Percentiles rank a stretch among this genome's conserved stretches.
phyloP scores from a whole-genome alignment of 23 red algal genomes.

The Gracilaria gracilis region DNA sequence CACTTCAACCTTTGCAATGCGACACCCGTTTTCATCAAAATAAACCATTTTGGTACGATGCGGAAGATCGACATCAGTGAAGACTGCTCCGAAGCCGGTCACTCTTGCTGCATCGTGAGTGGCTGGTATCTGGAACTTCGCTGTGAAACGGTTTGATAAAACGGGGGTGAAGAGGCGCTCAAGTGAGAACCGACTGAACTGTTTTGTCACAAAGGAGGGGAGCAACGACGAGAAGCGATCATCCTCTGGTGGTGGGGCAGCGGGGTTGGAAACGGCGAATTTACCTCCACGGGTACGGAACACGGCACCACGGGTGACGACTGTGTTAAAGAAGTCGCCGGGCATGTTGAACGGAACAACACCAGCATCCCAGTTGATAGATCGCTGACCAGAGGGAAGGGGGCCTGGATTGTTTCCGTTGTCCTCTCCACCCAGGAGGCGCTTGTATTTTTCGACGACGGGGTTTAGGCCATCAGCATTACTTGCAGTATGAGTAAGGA shows the following conservation, averaged over 20 bases:
- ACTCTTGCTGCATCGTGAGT: constrained; percentile 19
- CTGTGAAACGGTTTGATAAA: constrained; percentile 24
- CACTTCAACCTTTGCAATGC: constrained; percentile 34
- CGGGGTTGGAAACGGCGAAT: constrained; percentile 67
- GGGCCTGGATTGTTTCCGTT: constrained; percentile 36
- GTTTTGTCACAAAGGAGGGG: background rate
- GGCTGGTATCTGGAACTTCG: constrained; percentile 43
- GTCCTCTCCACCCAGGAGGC: constrained; percentile 30
- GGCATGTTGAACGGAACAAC: constrained; percentile 83
- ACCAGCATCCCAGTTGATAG: constrained; percentile 80
- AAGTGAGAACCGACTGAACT: constrained; percentile 46
- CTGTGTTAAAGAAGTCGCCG: constrained; percentile 66
- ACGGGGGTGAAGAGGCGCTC: constrained; percentile 72
- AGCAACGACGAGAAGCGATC: constrained; percentile 68
- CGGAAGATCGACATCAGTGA: constrained; percentile 57
- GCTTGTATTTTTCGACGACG: constrained; percentile 2
- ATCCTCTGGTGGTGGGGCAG: constrained; percentile 33
- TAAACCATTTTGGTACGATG: constrained; percentile 45
- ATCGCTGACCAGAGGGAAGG: background rate
- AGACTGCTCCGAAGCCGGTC: constrained; percentile 65
- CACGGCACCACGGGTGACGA: constrained; percentile 58
- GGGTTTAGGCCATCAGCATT: constrained; percentile 12
- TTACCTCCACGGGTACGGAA: constrained; percentile 40
- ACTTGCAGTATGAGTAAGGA: constrained; percentile 2
- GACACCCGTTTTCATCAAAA: constrained; percentile 28